Evolutionary conservation across 352 stramenopile species (phyloP), one percentile per base, ranked within the genome.

Genomic region (Pythium folliculosum): DNA sequence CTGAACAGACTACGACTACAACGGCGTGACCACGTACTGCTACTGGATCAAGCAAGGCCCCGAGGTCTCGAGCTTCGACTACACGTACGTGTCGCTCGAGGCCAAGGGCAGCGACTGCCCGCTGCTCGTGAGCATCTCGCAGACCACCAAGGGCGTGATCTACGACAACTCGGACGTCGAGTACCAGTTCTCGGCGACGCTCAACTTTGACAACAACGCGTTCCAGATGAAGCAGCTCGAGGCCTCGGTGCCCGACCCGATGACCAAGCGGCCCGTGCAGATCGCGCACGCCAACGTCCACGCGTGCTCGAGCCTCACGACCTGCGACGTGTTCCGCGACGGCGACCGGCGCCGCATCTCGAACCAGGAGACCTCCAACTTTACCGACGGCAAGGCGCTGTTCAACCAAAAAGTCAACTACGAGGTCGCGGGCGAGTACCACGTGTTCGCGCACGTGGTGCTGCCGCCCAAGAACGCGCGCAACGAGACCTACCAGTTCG

Each of bases 361-460:
- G 13, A 68, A 77, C n/a, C 85, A 93, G 68, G 81, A 91, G 66
- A 90, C 83, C 19, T 86, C 81, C 49, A 93, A 93, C 67, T 91
- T 93, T 56, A 91, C 82, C 4, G 85, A 77, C 59, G 81, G 84
- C 40, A 76, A 76, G 3, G 74, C 81, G 14, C 81, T 61, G 53
- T 93, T 91, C 65, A 77, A 64, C 37, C 85, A 93, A 57, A 80
- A 80, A 37, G 69, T 93, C 54, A 63, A 60, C 21, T 91, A 83
- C 62, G 70, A 60, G 35, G 75, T 53, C 48, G 56, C 53, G 0
- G 82, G 82, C 8, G 81, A 90, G 38, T 83, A 87, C 56, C 90
- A 90, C 58, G 81, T 93, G 5, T 93, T 91, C 32, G 83, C 85
- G 44, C 85, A 93, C 71, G 71, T 93, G 25, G 89, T 93, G 51